Percentiles rank a stretch among this genome's conserved stretches.
Conservation (phyloP, 805 yeast species). For the Starmerella cellae region DNA sequence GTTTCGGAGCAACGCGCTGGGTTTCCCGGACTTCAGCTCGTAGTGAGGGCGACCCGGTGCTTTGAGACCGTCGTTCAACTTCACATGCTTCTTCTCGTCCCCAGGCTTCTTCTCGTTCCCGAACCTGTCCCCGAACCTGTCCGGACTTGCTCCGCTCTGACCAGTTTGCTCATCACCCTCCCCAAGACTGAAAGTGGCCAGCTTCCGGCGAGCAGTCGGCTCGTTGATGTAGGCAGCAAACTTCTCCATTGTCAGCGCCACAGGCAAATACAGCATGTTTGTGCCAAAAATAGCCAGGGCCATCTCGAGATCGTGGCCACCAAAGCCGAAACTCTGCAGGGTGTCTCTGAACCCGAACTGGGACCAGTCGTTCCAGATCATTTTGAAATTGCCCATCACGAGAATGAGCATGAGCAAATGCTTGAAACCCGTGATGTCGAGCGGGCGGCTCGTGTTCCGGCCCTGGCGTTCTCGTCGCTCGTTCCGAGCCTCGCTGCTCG, state of each 20-base stretch:
- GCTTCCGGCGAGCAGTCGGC: no score
- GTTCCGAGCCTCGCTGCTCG: slow-evolving; percentile 13
- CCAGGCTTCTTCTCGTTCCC: background rate
- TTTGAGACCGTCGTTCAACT: no score
- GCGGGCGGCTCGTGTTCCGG: slow-evolving; percentile 8
- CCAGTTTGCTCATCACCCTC: no score
- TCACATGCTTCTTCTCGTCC: background rate
- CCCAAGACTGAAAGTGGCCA: background rate
- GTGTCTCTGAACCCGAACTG: slow-evolving; percentile 29
- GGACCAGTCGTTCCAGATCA: slow-evolving; percentile 29
- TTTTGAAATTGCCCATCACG: slow-evolving; percentile 30
- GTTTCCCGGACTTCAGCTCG: background rate
- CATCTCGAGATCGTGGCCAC: slow-evolving; percentile 24
- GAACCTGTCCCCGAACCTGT: background rate
- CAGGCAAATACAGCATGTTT: slow-evolving; percentile 28
- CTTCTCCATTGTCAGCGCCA: slow-evolving; percentile 29
- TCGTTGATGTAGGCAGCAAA: slow-evolving; percentile 19
- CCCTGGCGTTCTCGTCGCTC: slow-evolving; percentile 13
- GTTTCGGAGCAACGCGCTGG: slow-evolving; percentile 21
- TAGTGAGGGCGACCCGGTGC: no score
- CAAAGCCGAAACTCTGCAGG: slow-evolving; percentile 25
- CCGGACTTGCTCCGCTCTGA: background rate
- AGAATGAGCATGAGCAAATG: slow-evolving; percentile 32
- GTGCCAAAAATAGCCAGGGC: slow-evolving; percentile 22
- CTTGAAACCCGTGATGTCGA: slow-evolving; percentile 28